Evolutionary conservation across 345 rosid genomes (phyloP).

Genomic region (Fremontodendron californicum): DNA sequence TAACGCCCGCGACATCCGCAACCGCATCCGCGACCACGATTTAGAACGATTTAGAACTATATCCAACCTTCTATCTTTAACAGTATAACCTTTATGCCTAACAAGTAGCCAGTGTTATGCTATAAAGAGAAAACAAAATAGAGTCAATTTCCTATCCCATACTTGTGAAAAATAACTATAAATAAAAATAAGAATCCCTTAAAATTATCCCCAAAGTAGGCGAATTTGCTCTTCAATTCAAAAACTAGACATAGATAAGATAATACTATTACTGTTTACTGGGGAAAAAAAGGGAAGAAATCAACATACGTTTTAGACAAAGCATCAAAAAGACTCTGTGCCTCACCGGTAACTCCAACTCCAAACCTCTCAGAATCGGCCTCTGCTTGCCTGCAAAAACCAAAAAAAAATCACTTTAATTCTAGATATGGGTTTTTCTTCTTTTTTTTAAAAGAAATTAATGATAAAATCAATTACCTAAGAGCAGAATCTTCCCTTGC

Average conservation of each 20-base stretch:
- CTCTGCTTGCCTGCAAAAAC: constrained; percentile 78
- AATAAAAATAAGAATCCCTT: background rate
- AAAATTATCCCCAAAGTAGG: background rate
- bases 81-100: background rate
- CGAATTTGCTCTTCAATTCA: background rate
- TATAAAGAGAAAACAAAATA: background rate
- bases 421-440: too few relatives aligned
- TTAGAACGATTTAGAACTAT: too few relatives aligned
- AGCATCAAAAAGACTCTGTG: constrained; percentile 81
- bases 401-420: too few relatives aligned
- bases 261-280: background rate
- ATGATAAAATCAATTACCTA: constrained; percentile 50
- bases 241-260: background rate
- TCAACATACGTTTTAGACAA: constrained; percentile 75
- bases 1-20: too few relatives aligned
- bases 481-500: constrained; percentile 77
- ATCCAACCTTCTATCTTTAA: background rate
- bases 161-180: background rate
- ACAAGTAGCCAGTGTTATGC: background rate
- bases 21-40: too few relatives aligned
- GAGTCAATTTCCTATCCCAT: background rate
- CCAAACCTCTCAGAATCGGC: constrained; percentile 83
- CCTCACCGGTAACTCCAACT: constrained; percentile 88
- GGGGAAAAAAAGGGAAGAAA: background rate
- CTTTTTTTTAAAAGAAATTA: too few relatives aligned